Evolutionary conservation across 2,329 filamentous ascomycete genomes (phyloP).

Genomic region (Fusarium torreyae): DNA sequence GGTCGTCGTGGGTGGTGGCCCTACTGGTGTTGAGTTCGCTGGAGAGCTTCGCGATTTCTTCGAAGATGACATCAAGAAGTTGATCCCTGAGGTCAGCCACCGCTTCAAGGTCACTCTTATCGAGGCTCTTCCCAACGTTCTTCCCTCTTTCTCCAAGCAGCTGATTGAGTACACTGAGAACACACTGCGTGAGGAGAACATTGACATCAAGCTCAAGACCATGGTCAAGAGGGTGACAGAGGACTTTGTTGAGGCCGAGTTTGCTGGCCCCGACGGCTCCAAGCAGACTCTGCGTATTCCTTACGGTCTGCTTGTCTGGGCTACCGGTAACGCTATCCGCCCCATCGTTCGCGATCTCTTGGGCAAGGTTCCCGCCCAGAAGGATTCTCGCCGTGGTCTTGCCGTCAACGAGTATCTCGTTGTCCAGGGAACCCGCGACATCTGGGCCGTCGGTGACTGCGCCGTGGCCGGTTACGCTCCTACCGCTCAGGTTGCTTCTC

Average conservation of each 20-base stretch:
- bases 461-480: slow-evolving; percentile 97
- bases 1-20: slow-evolving; percentile 94
- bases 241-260: slow-evolving; percentile 92
- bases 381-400: slow-evolving; percentile 93
- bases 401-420: slow-evolving; percentile 99
- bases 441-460: slow-evolving; percentile 98
- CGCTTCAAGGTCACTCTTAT: slow-evolving; percentile 98
- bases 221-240: slow-evolving; percentile 98
- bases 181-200: slow-evolving; percentile 98
- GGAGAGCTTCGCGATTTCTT: slow-evolving; percentile 99
- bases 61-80: slow-evolving; percentile 97
- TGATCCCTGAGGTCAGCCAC: slow-evolving; percentile 94
- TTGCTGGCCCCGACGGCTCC: slow-evolving; percentile 83
- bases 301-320: slow-evolving; percentile 97
- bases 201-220: slow-evolving; percentile 97
- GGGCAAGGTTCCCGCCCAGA: slow-evolving; percentile 91
- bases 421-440: slow-evolving; percentile 95
- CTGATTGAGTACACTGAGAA: slow-evolving; percentile 99
- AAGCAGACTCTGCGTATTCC: slow-evolving; percentile 87
- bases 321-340: slow-evolving; percentile 94
- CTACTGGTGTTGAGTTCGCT: slow-evolving; percentile 98
- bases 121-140: slow-evolving; percentile 94
- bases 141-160: slow-evolving; percentile 99
- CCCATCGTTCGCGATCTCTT: slow-evolving; percentile 93
- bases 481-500: slow-evolving; percentile 94